Conservation (phyloP, 176 grass and related monocot genomes). For the Oryza officinalis region DNA sequence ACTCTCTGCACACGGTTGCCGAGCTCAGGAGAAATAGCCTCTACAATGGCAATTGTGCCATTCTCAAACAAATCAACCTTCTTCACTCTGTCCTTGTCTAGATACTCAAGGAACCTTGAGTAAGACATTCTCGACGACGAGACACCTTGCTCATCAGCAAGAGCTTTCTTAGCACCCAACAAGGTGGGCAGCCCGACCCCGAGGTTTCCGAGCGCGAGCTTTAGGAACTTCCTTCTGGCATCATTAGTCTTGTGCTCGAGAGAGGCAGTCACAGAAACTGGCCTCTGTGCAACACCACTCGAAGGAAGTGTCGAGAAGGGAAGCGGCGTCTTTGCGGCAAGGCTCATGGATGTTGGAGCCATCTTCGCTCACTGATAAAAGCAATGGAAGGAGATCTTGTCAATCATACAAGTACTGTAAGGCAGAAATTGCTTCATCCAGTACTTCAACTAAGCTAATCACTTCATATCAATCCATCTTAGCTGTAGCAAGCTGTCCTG, state of each 20-base stretch:
- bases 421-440: background rate
- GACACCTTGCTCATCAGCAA: slow-evolving; percentile 81
- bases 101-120: slow-evolving; percentile 92
- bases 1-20: slow-evolving; percentile 89
- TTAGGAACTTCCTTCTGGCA: slow-evolving; percentile 78
- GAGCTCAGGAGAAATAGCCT: slow-evolving; percentile 92
- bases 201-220: slow-evolving; percentile 74
- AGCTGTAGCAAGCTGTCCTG: too few relatives aligned
- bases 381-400: background rate
- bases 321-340: slow-evolving; percentile 48
- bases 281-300: slow-evolving; percentile 39
- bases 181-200: slow-evolving; percentile 69
- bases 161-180: slow-evolving; percentile 56
- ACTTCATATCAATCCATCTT: background rate
- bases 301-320: slow-evolving; percentile 55
- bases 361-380: slow-evolving; percentile 50
- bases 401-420: background rate
- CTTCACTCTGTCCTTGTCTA: slow-evolving; percentile 95
- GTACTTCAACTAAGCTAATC: background rate
- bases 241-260: slow-evolving; percentile 61
- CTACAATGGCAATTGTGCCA: slow-evolving; percentile 89
- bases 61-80: slow-evolving; percentile 96
- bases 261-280: slow-evolving; percentile 60
- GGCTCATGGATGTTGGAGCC: slow-evolving; percentile 64
- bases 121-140: slow-evolving; percentile 99